Conservation (phyloP, 2,329 filamentous ascomycete genomes). For the Pseudodiploospora longispora region DNA sequence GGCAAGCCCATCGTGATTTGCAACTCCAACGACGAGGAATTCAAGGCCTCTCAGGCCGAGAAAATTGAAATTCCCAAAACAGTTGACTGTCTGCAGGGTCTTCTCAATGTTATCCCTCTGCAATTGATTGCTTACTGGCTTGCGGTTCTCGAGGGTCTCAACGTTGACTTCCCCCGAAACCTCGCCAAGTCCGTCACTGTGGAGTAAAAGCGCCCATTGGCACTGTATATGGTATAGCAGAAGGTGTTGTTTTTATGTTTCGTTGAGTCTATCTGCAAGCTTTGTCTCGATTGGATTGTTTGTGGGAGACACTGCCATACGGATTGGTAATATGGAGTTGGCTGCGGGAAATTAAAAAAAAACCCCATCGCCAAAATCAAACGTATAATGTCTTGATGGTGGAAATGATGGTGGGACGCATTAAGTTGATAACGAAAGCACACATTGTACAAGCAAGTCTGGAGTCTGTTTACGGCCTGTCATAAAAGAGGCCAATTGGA, state of each 20-base stretch:
- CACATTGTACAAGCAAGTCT: background rate
- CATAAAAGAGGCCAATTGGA: background rate
- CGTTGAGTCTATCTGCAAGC: background rate
- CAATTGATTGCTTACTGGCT: conserved; percentile 99
- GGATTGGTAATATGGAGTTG: conserved; percentile 13
- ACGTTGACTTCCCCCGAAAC: conserved; percentile 98
- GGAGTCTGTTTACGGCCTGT: background rate
- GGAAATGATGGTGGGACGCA: conserved; percentile 5
- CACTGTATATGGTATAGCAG: background rate
- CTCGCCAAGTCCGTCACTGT: conserved; percentile 98
- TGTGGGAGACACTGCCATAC: background rate
- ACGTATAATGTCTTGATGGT: too few species aligned
- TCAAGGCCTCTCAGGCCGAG: conserved; percentile 78
- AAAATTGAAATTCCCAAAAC: conserved; percentile 97
- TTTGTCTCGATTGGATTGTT: conserved; percentile 3
- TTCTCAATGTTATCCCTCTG: conserved; percentile 94
- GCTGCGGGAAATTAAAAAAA: conserved; percentile 12
- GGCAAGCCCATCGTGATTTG: conserved; percentile 98
- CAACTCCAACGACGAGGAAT: conserved; percentile 84
- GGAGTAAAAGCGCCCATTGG: conserved; percentile 54
- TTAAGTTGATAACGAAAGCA: conserved; percentile 7
- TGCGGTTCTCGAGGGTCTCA: conserved; percentile 88
- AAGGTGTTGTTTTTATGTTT: conserved; percentile 1
- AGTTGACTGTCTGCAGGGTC: conserved; percentile 89
- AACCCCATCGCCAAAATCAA: background rate